Evolutionary conservation across 2,329 filamentous ascomycete species (phyloP).

Genomic region (Colletotrichum sp.): DNA sequence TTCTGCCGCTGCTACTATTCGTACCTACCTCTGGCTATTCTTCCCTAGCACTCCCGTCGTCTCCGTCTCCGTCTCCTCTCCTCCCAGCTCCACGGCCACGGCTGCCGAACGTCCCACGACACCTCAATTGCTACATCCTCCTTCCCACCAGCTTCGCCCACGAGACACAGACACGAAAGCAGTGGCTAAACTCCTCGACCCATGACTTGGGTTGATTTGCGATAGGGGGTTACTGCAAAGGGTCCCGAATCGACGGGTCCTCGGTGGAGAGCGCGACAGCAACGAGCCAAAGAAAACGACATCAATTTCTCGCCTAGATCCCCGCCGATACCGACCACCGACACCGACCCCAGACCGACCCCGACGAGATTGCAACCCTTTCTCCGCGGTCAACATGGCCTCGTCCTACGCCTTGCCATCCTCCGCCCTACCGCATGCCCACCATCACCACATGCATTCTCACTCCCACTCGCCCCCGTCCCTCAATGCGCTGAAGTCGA

Average conservation of each 20-base stretch:
- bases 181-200: not conserved
- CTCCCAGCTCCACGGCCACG: not conserved
- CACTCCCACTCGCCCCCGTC: conserved; percentile 42
- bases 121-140: not conserved
- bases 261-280: conserved; percentile 7
- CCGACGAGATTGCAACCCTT: not conserved
- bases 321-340: conserved; percentile 4
- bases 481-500: conserved; percentile 43
- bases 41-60: not conserved
- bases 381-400: conserved; percentile 40
- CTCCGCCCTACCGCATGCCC: conserved; percentile 52
- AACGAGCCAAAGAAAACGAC: conserved; percentile 12
- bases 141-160: not conserved
- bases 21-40: not conserved
- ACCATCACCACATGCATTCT: conserved; percentile 46
- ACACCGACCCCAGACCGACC: conserved; percentile 14
- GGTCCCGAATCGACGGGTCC: conserved; percentile 8
- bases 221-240: not conserved
- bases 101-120: not conserved
- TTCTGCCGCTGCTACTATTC: not conserved
- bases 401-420: conserved; percentile 61
- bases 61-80: not conserved
- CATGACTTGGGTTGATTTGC: not conserved
- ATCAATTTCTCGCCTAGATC: not conserved
- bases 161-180: not conserved